Evolutionary conservation across 305 asterid genomes (phyloP).

Genomic region (Fraxinus sp.): DNA sequence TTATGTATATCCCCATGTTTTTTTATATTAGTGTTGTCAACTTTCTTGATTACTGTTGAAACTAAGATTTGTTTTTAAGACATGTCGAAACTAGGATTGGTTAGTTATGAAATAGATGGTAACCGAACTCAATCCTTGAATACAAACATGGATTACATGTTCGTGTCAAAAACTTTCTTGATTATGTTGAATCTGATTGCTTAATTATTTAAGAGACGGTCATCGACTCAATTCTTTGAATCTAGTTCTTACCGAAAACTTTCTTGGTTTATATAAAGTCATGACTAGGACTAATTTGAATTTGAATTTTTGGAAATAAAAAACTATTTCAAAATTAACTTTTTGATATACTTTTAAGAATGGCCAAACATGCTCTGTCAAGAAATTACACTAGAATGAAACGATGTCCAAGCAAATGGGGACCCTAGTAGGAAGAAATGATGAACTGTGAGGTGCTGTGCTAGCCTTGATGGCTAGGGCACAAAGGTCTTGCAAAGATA

Average conservation of each 20-base stretch:
- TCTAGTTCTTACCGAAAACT: neutral
- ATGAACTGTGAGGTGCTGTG: slow-evolving; percentile 19
- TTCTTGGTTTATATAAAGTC: neutral
- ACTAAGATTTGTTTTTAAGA: neutral
- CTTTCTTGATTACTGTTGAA: neutral
- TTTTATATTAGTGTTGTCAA: neutral
- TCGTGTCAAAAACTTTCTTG: neutral
- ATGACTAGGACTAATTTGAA: neutral
- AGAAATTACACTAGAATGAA: neutral
- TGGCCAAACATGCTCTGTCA: neutral
- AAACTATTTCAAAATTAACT: neutral
- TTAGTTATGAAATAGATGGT: neutral
- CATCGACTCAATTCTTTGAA: neutral
- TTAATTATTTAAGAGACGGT: neutral
- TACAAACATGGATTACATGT: neutral
- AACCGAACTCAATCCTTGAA: neutral
- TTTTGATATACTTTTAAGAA: neutral
- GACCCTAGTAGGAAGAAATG: neutral
- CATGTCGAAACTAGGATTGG: neutral
- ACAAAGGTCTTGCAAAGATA: slow-evolving; percentile 41
- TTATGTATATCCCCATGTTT: neutral
- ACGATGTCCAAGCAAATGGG: neutral
- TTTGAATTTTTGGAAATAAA: neutral
- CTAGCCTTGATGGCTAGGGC: slow-evolving; percentile 50
- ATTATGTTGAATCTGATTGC: neutral